Base-by-base conservation (phyloP, 2,329 filamentous ascomycete genomes). In the Coniella vitis region DNA sequence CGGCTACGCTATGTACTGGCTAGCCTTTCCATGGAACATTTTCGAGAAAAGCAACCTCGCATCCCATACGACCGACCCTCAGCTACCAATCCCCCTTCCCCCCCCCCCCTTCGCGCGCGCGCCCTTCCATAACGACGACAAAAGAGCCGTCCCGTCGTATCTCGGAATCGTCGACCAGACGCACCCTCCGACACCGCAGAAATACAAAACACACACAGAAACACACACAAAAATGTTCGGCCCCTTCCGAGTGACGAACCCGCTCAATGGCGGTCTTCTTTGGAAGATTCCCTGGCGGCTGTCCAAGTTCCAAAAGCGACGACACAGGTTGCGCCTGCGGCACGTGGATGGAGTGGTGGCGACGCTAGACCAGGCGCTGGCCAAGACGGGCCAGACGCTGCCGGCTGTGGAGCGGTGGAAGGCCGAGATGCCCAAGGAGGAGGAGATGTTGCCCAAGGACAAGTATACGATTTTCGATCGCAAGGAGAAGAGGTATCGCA, bases 201-300 rank as follows among this genome's bases (percentile, higher is more conserved):
- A 14, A 9, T n/a, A 19, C 19, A 43, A 29, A n/a, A 4, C 43
- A 35, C 20, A 21, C 37, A 10, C 21, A 13, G 34, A 16, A 17
- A 3, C 19, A 35, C 43, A 17, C 38, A 32, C 63, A 76, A 58
- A 55, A 29, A 95, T 95, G 90, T 91, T 90, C 67, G 86, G 86
- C 62, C 76, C 85, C 58, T 89, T 95, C 73, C 86, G 85, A 71
- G 75, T 86, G 59, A 90, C 88, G 38, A 86, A 82, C 56, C 74
- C 86, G 51, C 74, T 95, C 20, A 84, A 81, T 48, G 79, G 87
- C 55, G 90, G 90, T 68, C 83, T 95, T 47, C 75, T 95, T 59
- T 95, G 90, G 93, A 98, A 98, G 81, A 90, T 86, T 61, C 93
- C 93, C 59, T 98, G 90, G 90, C 85, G 93, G 54, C 81, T 98